Conservation (phyloP, 768 basidiomycete species). For the Lactifluus volemus region DNA sequence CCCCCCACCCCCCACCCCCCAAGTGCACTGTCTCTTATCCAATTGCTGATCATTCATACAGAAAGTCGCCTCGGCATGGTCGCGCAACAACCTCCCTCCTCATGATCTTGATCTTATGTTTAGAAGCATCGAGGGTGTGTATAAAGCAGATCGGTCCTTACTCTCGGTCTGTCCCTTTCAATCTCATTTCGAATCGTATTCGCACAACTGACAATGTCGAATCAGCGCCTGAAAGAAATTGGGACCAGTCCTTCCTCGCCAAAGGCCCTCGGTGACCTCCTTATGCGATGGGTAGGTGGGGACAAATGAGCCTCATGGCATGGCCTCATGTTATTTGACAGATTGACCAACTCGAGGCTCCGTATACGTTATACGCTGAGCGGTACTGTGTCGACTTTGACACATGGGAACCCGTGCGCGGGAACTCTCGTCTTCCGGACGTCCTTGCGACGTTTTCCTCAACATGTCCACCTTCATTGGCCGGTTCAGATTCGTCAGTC, state of each 20-base stretch:
- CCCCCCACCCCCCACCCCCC: not conserved
- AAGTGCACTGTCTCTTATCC: not conserved
- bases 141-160: slow-evolving; percentile 81
- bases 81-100: slow-evolving; percentile 88
- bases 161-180: slow-evolving; percentile 45
- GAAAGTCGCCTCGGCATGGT: slow-evolving; percentile 99
- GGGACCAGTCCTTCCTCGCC: slow-evolving; percentile 88
- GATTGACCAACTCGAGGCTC: slow-evolving; percentile 87
- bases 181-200: not conserved
- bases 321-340: slow-evolving; percentile 28
- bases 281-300: slow-evolving; percentile 89
- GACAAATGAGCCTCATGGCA: not conserved
- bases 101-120: slow-evolving; percentile 91
- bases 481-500: slow-evolving; percentile 30
- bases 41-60: slow-evolving; percentile 26
- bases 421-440: slow-evolving; percentile 59
- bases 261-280: slow-evolving; percentile 86
- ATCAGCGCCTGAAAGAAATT: slow-evolving; percentile 88
- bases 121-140: slow-evolving; percentile 83
- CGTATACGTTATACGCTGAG: slow-evolving; percentile 75
- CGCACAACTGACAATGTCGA: slow-evolving; percentile 11
- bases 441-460: slow-evolving; percentile 65
- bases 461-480: slow-evolving; percentile 44
- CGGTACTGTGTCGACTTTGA: slow-evolving; percentile 77
- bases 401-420: slow-evolving; percentile 67